Percentiles rank a stretch among this genome's conserved stretches.
phyloP scores from a whole-genome alignment of 2,329 filamentous ascomycete species.

The Escovopsis sp. region DNA sequence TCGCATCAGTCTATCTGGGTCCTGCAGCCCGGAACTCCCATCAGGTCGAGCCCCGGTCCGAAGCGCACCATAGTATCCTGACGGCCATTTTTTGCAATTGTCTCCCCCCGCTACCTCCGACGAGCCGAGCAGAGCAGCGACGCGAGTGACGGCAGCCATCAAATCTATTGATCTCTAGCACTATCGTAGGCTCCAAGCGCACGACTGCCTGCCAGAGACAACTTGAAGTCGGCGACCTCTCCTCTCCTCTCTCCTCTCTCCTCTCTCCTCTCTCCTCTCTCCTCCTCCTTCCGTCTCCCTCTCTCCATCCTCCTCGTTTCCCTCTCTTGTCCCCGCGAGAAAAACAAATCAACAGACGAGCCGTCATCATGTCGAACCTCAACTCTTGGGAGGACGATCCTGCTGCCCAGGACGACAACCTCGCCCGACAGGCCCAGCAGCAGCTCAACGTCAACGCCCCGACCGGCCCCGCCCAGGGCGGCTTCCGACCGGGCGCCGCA shows the following conservation, averaged over 20 bases:
- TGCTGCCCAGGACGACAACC: slow-evolving; percentile 59
- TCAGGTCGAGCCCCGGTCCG: background rate
- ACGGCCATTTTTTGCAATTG: background rate
- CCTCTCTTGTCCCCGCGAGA: background rate
- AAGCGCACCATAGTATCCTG: background rate
- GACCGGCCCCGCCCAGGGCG: slow-evolving; percentile 27
- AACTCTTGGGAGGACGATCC: slow-evolving; percentile 93
- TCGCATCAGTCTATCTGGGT: slow-evolving; percentile 6
- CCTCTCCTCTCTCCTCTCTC: too few species aligned
- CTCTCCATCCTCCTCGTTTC: background rate
- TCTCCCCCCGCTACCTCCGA: background rate
- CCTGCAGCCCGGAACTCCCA: background rate
- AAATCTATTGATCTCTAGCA: too few species aligned
- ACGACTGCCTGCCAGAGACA: too few species aligned
- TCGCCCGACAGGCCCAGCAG: slow-evolving; percentile 62
- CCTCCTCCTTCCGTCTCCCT: too few species aligned
- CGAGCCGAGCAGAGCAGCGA: too few species aligned
- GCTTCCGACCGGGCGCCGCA: slow-evolving; percentile 37
- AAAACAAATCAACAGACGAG: background rate
- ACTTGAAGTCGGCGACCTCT: too few species aligned
- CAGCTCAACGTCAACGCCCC: slow-evolving; percentile 58
- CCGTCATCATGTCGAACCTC: slow-evolving; percentile 60
- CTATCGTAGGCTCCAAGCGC: too few species aligned
- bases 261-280: too few species aligned
- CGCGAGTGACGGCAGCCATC: too few species aligned